Conservation (phyloP, 2,329 filamentous ascomycete genomes). For the Lasiodiplodia hormozganensis region DNA sequence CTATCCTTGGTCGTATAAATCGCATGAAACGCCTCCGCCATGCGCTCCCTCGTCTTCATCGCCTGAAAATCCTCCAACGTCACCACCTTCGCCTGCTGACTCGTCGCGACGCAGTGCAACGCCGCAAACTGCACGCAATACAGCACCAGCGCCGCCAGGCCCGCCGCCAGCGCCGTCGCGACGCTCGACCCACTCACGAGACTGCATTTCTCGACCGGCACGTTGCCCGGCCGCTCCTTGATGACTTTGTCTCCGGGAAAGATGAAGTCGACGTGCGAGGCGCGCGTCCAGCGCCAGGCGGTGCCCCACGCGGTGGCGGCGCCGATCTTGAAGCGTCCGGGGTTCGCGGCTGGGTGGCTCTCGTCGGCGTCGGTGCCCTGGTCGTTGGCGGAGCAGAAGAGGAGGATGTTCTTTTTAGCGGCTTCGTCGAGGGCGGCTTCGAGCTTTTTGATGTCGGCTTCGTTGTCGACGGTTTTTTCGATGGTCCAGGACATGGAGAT, state of each 20-base stretch:
- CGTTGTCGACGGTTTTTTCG: not conserved
- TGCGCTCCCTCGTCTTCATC: not conserved
- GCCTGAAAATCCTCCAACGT: not conserved
- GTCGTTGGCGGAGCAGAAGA: slow-evolving; percentile 5
- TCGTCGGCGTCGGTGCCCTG: not conserved
- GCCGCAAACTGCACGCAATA: slow-evolving; percentile 11
- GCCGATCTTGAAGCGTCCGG: not conserved
- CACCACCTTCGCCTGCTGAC: not conserved
- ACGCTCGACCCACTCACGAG: slow-evolving; percentile 3
- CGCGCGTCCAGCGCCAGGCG: not conserved
- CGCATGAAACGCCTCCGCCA: not conserved
- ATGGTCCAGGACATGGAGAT: slow-evolving; percentile 23
- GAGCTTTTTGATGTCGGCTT: not conserved
- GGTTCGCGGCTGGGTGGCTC: not conserved
- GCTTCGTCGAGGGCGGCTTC: not conserved
- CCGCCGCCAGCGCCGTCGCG: slow-evolving; percentile 1
- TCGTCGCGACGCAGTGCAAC: not conserved
- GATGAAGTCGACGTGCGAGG: slow-evolving; percentile 6
- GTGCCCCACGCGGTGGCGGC: not conserved
- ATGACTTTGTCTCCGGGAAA: slow-evolving; percentile 9
- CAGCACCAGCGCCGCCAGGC: slow-evolving; percentile 2
- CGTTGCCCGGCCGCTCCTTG: not conserved
- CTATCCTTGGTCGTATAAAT: not conserved
- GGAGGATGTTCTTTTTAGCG: not conserved
- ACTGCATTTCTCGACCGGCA: not conserved